These are phyloP conservation scores for Platanthera zijinensis DNA, from an alignment of 106 monocot genomes.

Conservation along the genomic window DNA sequence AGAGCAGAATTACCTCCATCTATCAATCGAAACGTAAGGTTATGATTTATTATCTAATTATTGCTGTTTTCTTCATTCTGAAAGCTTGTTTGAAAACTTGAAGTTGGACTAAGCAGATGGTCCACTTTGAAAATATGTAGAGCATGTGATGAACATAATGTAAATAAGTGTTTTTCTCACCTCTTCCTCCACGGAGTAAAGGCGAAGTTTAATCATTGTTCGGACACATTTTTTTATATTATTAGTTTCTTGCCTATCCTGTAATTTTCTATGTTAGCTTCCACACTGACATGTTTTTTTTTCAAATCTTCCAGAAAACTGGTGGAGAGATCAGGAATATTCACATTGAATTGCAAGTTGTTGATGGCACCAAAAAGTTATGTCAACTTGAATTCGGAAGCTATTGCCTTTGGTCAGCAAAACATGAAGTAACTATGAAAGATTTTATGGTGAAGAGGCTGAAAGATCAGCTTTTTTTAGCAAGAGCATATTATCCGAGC, in stretches of 20 bases:
- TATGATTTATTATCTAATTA: not conserved
- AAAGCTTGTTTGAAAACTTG: conserved; percentile 1
- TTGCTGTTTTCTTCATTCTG: not conserved
- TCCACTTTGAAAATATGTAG: not conserved
- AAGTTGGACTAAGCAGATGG: not conserved
- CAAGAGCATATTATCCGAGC: conserved; percentile 76
- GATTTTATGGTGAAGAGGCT: conserved; percentile 11
- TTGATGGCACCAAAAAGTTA: not conserved
- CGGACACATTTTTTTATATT: not conserved
- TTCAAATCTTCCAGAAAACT: not conserved
- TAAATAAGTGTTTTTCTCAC: not conserved
- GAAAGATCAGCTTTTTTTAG: conserved; percentile 61
- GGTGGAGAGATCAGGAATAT: conserved; percentile 2
- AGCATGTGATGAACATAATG: not conserved
- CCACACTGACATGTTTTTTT: not conserved
- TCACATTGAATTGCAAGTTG: not conserved
- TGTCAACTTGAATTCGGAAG: conserved; percentile 11
- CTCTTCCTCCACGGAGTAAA: not conserved
- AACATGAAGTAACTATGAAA: conserved; percentile 6
- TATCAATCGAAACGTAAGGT: conserved; percentile 3
- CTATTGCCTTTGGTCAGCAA: conserved; percentile 11
- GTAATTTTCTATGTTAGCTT: not conserved
- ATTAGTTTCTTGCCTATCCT: not conserved
- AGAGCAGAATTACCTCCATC: not conserved
- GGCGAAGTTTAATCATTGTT: not conserved